Evolutionary conservation across 352 stramenopile species (phyloP), one percentile per base, ranked within the genome.

Genomic region (Globisporangium megalacanthum): DNA sequence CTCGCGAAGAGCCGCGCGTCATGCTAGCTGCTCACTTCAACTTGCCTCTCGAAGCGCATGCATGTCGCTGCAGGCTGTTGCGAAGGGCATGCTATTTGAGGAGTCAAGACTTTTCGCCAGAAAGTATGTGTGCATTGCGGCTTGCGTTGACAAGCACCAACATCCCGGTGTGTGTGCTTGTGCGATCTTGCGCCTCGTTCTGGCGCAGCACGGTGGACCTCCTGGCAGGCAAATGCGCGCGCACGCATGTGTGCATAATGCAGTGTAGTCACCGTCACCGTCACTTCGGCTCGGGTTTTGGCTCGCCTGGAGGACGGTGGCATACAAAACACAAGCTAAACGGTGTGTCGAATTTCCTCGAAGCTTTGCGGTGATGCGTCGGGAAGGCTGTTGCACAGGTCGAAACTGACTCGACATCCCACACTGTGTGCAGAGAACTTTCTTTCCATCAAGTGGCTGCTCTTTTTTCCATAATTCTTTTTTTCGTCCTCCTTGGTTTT

Each of bases 251-350:
- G 37, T 14, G 10, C 10, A 6, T 44, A 29, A 29, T 4, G 4
- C 4, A 29, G 25, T 29, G 25, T 4, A 1, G 25, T 29, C 25
- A 29, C 25, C 25, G 25, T 29, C 25, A 29, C 25, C 25, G 25
- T 29, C 1, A 29, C 25, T 29, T 29, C 25, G 25, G 25, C 25
- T 29, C 25, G 25, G 25, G 4, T 29, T 29, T 29, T 29, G 25
- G 25, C 25, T 29, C 25, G 25, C 25, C 2, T 29, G 25, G 25
- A 44, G 13, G 37, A 44, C 37, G 37, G 17, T 10, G 29, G 1
- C n/a, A 59, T 61, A 61, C 55, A 49, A 35, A 42, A 4, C 15
- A 4, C 55, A 54, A 61, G 55, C 47, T 9, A 25, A 54, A 61
- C 7, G 17, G 25, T 25, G 45, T 54, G 55, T 54, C 55, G 55